A percentile compares a stretch with the other conserved stretches of the same genome.
These are phyloP conservation scores for Ophiocordyceps camponoti-saundersi DNA, from an alignment of 2,329 filamentous ascomycete species.

Conservation along the genomic window DNA sequence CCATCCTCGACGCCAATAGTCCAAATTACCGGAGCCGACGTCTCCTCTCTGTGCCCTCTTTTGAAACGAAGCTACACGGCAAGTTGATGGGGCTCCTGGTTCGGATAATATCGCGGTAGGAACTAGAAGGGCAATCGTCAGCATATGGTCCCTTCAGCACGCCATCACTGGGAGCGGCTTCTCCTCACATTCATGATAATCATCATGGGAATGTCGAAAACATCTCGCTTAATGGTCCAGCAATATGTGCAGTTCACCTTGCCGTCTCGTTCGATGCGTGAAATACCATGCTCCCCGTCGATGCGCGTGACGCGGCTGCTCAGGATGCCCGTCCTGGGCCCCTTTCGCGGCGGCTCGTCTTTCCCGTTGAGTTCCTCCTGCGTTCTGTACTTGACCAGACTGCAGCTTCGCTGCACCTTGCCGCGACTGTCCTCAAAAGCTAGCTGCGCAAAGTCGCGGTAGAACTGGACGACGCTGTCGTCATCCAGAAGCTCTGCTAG, in stretches of 20 bases:
- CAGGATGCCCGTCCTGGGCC: constrained; percentile 25
- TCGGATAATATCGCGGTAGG: constrained; percentile 40
- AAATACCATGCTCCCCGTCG: constrained; percentile 63
- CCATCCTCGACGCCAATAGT: neutral
- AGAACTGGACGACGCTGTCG: constrained; percentile 84
- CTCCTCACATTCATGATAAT: constrained; percentile 90
- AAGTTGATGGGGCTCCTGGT: constrained; percentile 37
- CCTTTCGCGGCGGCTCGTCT: constrained; percentile 27
- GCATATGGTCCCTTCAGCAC: neutral
- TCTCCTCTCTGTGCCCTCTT: neutral
- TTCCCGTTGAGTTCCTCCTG: constrained; percentile 37
- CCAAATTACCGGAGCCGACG: neutral
- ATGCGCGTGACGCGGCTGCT: constrained; percentile 45
- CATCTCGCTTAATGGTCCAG: constrained; percentile 92
- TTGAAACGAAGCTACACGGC: constrained; percentile 24
- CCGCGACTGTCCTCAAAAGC: constrained; percentile 85
- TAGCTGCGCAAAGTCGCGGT: constrained; percentile 84
- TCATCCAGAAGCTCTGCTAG: constrained; percentile 87
- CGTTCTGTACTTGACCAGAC: constrained; percentile 77
- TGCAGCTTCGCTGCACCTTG: constrained; percentile 67
- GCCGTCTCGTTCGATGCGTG: constrained; percentile 67
- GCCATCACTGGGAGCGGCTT: neutral
- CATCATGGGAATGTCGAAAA: constrained; percentile 96
- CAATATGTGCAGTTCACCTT: constrained; percentile 91
- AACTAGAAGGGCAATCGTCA: constrained; percentile 23